A percentile compares a stretch with the other conserved stretches of the same genome.
phyloP scores from a whole-genome alignment of 305 asterid genomes.

The Solanum aculeatissimum region DNA sequence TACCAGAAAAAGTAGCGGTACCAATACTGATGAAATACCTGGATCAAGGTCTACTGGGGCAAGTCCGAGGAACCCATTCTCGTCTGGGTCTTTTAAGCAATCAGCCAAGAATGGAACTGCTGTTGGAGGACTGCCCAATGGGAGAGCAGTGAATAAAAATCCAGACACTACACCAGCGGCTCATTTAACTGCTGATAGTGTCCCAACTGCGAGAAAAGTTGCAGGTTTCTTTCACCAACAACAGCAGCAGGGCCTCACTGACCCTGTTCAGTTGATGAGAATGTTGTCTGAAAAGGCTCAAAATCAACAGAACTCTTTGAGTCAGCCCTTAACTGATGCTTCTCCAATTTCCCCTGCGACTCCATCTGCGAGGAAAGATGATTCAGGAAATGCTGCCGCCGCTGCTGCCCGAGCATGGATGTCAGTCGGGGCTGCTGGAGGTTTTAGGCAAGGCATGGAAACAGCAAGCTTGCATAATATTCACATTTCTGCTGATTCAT shows the following conservation, averaged over 20 bases:
- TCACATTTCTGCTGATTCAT: constrained; percentile 41
- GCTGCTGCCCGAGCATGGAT: constrained; percentile 90
- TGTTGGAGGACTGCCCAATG: constrained; percentile 43
- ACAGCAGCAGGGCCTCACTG: constrained; percentile 56
- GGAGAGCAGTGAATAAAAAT: constrained; percentile 21
- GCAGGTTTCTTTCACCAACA: constrained; percentile 23
- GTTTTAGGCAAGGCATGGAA: constrained; percentile 47
- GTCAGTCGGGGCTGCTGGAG: constrained; percentile 87
- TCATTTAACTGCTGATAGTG: neutral
- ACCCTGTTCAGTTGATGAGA: constrained; percentile 73
- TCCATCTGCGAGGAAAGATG: constrained; percentile 28
- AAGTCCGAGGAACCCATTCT: constrained; percentile 31
- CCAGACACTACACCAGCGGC: neutral
- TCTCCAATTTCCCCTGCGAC: constrained; percentile 22
- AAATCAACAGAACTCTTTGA: constrained; percentile 42
- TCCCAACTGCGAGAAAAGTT: constrained; percentile 17
- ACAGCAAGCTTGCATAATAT: constrained; percentile 27
- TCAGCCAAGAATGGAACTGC: constrained; percentile 26
- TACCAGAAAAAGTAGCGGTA: constrained; percentile 22
- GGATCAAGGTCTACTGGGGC: constrained; percentile 29
- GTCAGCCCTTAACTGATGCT: constrained; percentile 16
- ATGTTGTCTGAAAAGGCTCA: constrained; percentile 51
- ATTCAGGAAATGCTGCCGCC: constrained; percentile 44
- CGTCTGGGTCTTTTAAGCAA: constrained; percentile 45
- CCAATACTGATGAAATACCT: constrained; percentile 33